Evolutionary conservation across 805 yeast genomes (phyloP), one percentile per base, ranked within the genome.

Genomic region (Cyberlindnera samutprakarnensis): DNA sequence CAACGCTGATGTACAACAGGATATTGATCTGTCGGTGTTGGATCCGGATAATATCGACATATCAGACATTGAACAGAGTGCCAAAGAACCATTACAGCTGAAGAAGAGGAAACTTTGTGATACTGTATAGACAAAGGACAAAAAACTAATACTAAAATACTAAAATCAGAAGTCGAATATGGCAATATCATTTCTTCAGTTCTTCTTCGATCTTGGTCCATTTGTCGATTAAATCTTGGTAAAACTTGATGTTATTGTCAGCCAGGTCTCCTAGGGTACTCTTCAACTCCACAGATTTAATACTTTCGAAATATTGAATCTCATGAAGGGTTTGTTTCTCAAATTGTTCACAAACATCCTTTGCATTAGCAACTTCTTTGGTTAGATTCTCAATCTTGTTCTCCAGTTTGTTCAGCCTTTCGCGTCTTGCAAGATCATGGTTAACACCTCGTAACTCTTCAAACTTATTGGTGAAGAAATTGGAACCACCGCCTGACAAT

Each of bases 251-350:
- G 56, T 90, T 82, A 39, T 74, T 75, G 42, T 81, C 82, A 30
- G 94, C 82, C 36, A 90, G 62, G n/a, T 70, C 69, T 7, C 74
- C 62, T 59, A 90, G 66, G 2, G 94, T 71, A 19, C 68, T 66
- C 49, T 79, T 78, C 53, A 88, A 66, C 57, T 90, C 96, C 23
- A 68, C 64, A 19, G 84, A 73, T 56, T 87, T 87, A 40, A 85
- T 81, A 16, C 66, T 68, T 46, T 90, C 95, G 66, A 94, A 90
- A 40, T 78, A 62, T 18, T 65, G 60, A 23, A 75, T 66, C 47
- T 75, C 83, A 43, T 70, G 67, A 23, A 70, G 44, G 3, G 76
- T 70, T 35, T 72, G 71, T 37, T 70, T 69, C 41, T 75, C 81
- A 45, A 71, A 75, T 26, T 66, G 61, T 36, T 68, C 74, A 8